Evolutionary conservation across 768 basidiomycete species (phyloP).

Genomic region (Clathrus columnatus): DNA sequence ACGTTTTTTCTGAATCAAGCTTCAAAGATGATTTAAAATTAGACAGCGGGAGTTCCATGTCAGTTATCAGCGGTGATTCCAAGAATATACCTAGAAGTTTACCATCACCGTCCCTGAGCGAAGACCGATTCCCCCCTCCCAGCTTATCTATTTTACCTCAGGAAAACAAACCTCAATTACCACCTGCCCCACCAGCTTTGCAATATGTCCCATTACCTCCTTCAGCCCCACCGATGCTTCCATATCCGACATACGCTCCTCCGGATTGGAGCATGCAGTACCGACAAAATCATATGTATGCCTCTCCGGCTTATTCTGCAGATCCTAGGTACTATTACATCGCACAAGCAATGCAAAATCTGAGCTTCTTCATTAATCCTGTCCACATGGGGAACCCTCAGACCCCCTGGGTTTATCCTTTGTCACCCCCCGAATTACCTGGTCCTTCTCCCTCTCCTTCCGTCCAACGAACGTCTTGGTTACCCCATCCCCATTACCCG

Average conservation of each 20-base stretch:
- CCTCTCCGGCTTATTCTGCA: neutral
- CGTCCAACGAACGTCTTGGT: neutral
- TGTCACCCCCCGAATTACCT: neutral
- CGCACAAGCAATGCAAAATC: slow-evolving; percentile 32
- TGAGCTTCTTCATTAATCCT: slow-evolving; percentile 30
- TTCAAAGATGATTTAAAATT: too few relatives aligned
- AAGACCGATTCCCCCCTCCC: neutral
- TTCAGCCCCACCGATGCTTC: slow-evolving; percentile 24
- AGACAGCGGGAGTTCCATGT: neutral
- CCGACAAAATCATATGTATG: neutral
- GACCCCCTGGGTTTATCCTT: slow-evolving; percentile 6
- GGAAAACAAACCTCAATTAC: neutral
- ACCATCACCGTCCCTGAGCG: neutral
- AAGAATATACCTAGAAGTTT: neutral
- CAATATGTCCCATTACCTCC: slow-evolving; percentile 23
- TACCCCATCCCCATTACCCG: too few relatives aligned
- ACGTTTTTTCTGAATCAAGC: too few relatives aligned
- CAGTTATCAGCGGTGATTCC: neutral
- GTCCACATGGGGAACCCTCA: slow-evolving; percentile 5
- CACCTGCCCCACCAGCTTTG: neutral
- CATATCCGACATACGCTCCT: neutral
- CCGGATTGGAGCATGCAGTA: neutral
- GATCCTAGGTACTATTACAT: slow-evolving; percentile 16
- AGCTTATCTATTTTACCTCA: neutral
- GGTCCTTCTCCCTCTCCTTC: neutral